phyloP scores from a whole-genome alignment of 139 green algal genomes.

The Marvania coccoides region DNA sequence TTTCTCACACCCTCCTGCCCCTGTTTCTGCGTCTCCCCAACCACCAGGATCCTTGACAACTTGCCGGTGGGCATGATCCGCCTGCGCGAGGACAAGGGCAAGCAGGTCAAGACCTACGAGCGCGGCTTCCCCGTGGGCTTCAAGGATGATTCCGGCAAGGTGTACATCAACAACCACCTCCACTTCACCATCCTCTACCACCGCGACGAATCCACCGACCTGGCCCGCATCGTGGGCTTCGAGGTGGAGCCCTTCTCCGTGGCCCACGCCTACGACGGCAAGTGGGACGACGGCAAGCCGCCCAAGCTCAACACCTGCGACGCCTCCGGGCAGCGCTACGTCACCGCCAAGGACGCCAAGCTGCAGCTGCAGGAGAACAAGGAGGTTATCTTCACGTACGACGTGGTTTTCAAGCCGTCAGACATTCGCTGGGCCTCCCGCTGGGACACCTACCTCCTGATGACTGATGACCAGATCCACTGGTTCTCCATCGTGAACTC shows the following conservation, averaged over 20 bases:
- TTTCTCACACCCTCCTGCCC: neutral
- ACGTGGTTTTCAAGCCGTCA: slow-evolving; percentile 65
- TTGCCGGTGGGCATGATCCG: slow-evolving; percentile 90
- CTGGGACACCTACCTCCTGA: slow-evolving; percentile 98
- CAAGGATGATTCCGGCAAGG: slow-evolving; percentile 62
- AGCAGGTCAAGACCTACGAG: slow-evolving; percentile 87
- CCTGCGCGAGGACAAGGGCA: slow-evolving; percentile 66
- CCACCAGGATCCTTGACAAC: slow-evolving; percentile 90
- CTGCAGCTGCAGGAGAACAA: slow-evolving; percentile 72
- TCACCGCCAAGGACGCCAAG: slow-evolving; percentile 62
- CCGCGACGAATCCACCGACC: slow-evolving; percentile 71
- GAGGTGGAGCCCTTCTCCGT: slow-evolving; percentile 85
- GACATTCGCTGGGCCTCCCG: slow-evolving; percentile 92
- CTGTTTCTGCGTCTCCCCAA: neutral
- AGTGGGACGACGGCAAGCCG: slow-evolving; percentile 49
- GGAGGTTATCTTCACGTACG: slow-evolving; percentile 97
- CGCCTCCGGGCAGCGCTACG: slow-evolving; percentile 62
- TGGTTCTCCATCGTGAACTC: slow-evolving; percentile 99
- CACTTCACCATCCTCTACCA: slow-evolving; percentile 96
- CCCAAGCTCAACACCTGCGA: slow-evolving; percentile 86
- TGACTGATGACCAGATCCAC: slow-evolving; percentile 94
- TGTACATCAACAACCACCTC: slow-evolving; percentile 95
- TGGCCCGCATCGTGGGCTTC: slow-evolving; percentile 93
- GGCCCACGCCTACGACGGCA: slow-evolving; percentile 81
- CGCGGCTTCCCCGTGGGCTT: slow-evolving; percentile 91